phyloP scores from a whole-genome alignment of 768 basidiomycete species.

The Gymnopilus dilepis region DNA sequence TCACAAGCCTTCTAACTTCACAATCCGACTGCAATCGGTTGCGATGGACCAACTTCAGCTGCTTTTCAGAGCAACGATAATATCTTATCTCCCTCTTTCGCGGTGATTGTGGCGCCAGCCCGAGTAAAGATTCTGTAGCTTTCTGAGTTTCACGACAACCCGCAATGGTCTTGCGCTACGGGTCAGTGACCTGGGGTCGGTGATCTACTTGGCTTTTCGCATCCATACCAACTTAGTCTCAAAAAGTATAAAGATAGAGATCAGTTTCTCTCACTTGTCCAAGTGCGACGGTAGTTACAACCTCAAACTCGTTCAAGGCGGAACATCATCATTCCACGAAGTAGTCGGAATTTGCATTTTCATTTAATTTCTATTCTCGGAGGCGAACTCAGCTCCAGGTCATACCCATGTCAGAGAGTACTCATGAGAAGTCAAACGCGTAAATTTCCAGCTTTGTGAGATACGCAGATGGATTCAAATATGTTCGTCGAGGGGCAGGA shows the following conservation, averaged over 20 bases:
- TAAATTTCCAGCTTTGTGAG: neutral
- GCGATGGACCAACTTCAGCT: constrained; percentile 7
- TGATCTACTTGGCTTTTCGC: neutral
- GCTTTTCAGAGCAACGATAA: neutral
- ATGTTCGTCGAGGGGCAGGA: neutral
- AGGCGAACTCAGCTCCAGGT: neutral
- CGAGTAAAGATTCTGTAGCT: constrained; percentile 9
- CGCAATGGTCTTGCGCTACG: constrained; percentile 1
- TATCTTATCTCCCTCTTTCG: constrained; percentile 5
- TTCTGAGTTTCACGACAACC: neutral
- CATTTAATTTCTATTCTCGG: neutral
- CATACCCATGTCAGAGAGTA: neutral
- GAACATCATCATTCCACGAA: constrained; percentile 4
- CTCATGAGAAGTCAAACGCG: neutral
- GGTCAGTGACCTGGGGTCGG: constrained; percentile 14
- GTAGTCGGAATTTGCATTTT: constrained; percentile 6
- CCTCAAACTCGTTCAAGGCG: neutral
- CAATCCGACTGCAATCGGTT: constrained; percentile 9
- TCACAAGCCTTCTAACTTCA: neutral
- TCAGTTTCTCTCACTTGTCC: neutral
- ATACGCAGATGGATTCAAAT: neutral
- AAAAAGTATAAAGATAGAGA: neutral
- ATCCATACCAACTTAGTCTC: neutral
- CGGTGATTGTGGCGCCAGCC: constrained; percentile 24
- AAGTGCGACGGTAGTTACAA: neutral